Percentiles rank a stretch among this genome's conserved stretches.
phyloP scores from a whole-genome alignment of 1,139 yeast genomes.

The Pichia sorboxylosa region DNA sequence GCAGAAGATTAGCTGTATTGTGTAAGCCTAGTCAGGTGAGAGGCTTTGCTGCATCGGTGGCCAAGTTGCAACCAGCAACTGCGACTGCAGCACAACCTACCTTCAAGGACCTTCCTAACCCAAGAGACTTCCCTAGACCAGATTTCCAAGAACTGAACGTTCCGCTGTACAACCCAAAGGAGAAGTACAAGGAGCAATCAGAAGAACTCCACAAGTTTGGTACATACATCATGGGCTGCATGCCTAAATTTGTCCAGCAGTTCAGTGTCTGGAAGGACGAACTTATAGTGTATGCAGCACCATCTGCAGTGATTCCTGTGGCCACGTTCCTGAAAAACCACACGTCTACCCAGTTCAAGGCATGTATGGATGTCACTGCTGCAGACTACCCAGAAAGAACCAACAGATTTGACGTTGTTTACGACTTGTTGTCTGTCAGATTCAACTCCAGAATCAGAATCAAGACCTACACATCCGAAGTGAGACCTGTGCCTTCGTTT shows the following conservation, averaged over 20 bases:
- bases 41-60: slow-evolving; percentile 5
- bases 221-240: slow-evolving; percentile 59
- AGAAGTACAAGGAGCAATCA: slow-evolving; percentile 52
- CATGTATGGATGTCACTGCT: slow-evolving; percentile 73
- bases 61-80: slow-evolving; percentile 8
- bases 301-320: slow-evolving; percentile 61
- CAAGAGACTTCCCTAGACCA: slow-evolving; percentile 23
- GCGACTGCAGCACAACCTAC: slow-evolving; percentile 10
- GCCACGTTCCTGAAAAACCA: slow-evolving; percentile 64
- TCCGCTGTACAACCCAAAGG: slow-evolving; percentile 70
- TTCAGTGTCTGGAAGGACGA: slow-evolving; percentile 90
- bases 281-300: slow-evolving; percentile 65
- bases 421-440: slow-evolving; percentile 69
- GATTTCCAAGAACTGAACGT: slow-evolving; percentile 31
- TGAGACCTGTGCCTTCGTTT: slow-evolving; percentile 69
- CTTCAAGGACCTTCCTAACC: slow-evolving; percentile 21
- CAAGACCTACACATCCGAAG: slow-evolving; percentile 80
- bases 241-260: slow-evolving; percentile 77
- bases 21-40: slow-evolving; percentile 7
- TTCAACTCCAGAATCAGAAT: slow-evolving; percentile 83
- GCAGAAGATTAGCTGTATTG: slow-evolving; percentile 7
- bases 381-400: slow-evolving; percentile 80
- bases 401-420: slow-evolving; percentile 79
- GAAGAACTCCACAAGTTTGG: slow-evolving; percentile 82
- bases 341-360: slow-evolving; percentile 70